Percentiles rank a stretch among this genome's conserved stretches.
These are phyloP conservation scores for Sporothrix variecibatus DNA, from an alignment of 2,329 filamentous ascomycete genomes.

Conservation along the genomic window DNA sequence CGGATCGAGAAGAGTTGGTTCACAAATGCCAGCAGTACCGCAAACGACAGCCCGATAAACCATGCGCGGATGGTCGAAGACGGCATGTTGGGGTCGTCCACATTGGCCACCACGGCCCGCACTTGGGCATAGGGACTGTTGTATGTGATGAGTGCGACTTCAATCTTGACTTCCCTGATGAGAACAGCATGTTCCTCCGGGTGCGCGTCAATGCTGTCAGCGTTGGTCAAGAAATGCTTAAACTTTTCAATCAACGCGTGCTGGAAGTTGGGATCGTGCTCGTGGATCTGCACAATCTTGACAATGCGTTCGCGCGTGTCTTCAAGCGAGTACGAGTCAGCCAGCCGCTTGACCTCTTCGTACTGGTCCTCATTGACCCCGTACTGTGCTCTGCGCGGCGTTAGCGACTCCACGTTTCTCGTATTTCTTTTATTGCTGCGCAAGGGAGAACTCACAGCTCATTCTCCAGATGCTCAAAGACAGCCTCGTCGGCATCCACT, in stretches of 20 bases:
- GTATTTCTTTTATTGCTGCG: background rate
- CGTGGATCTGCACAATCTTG: conserved; percentile 39
- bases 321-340: conserved; percentile 21
- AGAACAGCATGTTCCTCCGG: background rate
- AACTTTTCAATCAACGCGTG: conserved; percentile 45
- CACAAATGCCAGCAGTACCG: background rate
- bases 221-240: conserved; percentile 42
- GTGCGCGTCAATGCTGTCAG: background rate
- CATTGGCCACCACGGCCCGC: background rate
- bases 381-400: conserved; percentile 7
- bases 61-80: background rate
- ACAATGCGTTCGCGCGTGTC: conserved; percentile 16
- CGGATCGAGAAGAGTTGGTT: conserved; percentile 3
- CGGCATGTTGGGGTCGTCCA: background rate
- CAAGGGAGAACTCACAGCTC: conserved; percentile 12
- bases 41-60: background rate
- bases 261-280: conserved; percentile 51
- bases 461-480: conserved; percentile 21
- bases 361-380: conserved; percentile 24
- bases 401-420: background rate
- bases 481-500: conserved; percentile 13
- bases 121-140: background rate
- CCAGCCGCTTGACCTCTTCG: conserved; percentile 25
- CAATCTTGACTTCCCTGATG: background rate
- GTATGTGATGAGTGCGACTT: background rate